Conservation (phyloP, 1,284 basidiomycete genomes). For the Anthracocystis panici-leucophaei region DNA sequence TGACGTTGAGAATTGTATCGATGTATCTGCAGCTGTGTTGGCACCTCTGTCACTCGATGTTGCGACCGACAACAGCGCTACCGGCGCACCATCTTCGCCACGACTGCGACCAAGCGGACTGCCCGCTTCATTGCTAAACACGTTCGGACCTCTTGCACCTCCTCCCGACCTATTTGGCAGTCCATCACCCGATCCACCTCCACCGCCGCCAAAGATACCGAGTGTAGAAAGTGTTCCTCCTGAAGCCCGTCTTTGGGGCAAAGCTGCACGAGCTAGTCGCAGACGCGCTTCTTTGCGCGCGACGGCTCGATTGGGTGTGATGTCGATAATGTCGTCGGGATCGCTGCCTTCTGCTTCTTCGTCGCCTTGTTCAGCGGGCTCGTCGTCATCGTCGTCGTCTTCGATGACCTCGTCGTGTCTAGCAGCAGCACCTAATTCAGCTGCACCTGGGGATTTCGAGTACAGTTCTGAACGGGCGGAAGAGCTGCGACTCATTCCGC, state of each 20-base stretch:
- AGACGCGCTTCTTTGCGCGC: slow-evolving; percentile 48
- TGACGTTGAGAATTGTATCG: slow-evolving; percentile 19
- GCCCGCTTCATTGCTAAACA: slow-evolving; percentile 41
- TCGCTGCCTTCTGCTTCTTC: slow-evolving; percentile 44
- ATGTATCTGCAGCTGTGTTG: slow-evolving; percentile 6
- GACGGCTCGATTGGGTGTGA: slow-evolving; percentile 45
- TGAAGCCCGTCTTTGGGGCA: slow-evolving; percentile 38
- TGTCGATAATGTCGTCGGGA: slow-evolving; percentile 58
- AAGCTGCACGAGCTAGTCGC: slow-evolving; percentile 49
- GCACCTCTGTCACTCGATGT: background rate
- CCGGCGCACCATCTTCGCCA: slow-evolving; percentile 7
- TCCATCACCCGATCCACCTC: slow-evolving; percentile 1
- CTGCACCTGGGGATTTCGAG: slow-evolving; percentile 29
- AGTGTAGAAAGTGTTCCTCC: slow-evolving; percentile 41
- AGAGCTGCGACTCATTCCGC: slow-evolving; percentile 31
- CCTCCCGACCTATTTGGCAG: background rate
- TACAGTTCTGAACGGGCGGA: slow-evolving; percentile 36
- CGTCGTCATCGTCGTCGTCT: slow-evolving; percentile 20
- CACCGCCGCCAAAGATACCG: slow-evolving; percentile 34
- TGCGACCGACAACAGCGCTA: slow-evolving; percentile 12
- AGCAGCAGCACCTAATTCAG: slow-evolving; percentile 27
- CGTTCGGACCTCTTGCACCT: slow-evolving; percentile 7
- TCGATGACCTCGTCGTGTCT: slow-evolving; percentile 5
- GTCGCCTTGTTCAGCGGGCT: slow-evolving; percentile 17
- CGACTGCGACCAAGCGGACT: slow-evolving; percentile 29